phyloP scores from a whole-genome alignment of 192 early-diverging fungal species.

The Mortierella antarctica region DNA sequence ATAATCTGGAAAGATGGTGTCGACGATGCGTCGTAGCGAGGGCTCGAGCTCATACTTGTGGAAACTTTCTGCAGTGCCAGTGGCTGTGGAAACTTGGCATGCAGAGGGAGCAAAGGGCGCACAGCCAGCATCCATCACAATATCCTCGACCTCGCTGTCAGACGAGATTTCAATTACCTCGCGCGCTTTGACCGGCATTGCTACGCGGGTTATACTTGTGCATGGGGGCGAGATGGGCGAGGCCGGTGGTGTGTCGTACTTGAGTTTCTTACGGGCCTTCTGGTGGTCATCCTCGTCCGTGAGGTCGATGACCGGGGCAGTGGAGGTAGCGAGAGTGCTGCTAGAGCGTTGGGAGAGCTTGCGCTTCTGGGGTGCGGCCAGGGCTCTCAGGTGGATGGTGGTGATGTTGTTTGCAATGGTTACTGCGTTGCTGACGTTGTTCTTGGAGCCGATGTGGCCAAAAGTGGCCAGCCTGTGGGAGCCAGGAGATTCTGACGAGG shows the following conservation, averaged over 20 bases:
- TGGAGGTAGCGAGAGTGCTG: no score
- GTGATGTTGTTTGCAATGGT: constrained; percentile 25
- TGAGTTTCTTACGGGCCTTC: not conserved
- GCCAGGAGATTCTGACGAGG: constrained; percentile 8
- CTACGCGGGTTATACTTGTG: constrained; percentile 1
- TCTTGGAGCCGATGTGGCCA: not conserved
- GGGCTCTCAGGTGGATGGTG: constrained; percentile 23
- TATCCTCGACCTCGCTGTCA: constrained; percentile 19
- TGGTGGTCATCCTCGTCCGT: not conserved
- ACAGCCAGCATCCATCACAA: not conserved
- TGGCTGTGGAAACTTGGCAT: not conserved
- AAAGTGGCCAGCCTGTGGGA: constrained; percentile 4
- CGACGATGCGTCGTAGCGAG: constrained; percentile 20
- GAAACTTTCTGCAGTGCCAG: not conserved
- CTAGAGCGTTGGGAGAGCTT: constrained; percentile 8
- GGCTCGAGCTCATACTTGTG: constrained; percentile 33
- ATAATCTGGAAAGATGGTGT: constrained; percentile 26
- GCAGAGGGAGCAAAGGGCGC: not conserved
- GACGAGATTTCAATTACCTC: constrained; percentile 38
- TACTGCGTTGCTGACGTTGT: constrained; percentile 15
- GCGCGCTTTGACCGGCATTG: not conserved
- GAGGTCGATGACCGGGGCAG: not conserved
- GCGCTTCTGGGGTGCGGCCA: constrained; percentile 21
- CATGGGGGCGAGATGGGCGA: not conserved
- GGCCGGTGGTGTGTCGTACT: not conserved